These are phyloP conservation scores for Tetrahymena malaccensis DNA, from an alignment of 73 alveolate genomes.

Conservation along the genomic window DNA sequence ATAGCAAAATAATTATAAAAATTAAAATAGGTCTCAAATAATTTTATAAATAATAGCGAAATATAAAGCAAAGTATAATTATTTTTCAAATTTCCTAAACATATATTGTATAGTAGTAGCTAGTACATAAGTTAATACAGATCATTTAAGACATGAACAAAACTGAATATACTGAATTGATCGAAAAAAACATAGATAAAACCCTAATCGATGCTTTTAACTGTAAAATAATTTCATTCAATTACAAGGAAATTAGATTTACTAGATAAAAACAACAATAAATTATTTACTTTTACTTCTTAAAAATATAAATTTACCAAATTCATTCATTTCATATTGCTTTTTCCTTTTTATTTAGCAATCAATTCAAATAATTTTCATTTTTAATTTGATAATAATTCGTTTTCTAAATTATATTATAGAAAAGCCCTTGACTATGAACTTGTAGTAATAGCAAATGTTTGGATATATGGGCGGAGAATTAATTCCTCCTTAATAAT, in stretches of 20 bases:
- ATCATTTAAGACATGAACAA: neutral
- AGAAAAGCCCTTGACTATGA: neutral
- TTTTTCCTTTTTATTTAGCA: neutral
- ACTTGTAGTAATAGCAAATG: neutral
- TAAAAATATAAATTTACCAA: too few species aligned
- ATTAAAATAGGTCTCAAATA: neutral
- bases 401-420: neutral
- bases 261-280: neutral
- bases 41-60: neutral
- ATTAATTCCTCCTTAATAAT: neutral
- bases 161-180: neutral
- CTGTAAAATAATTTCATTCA: neutral
- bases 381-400: neutral
- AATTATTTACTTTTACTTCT: neutral
- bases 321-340: neutral
- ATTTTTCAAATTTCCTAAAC: neutral
- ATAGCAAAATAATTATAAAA: neutral
- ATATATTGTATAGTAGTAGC: neutral
- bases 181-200: neutral
- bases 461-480: neutral
- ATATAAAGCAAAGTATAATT: neutral
- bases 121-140: neutral
- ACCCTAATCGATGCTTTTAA: neutral
- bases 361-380: neutral
- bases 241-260: neutral